Base-by-base conservation (phyloP, 495 filamentous ascomycete genomes). In the Trichoderma asperelloides region DNA sequence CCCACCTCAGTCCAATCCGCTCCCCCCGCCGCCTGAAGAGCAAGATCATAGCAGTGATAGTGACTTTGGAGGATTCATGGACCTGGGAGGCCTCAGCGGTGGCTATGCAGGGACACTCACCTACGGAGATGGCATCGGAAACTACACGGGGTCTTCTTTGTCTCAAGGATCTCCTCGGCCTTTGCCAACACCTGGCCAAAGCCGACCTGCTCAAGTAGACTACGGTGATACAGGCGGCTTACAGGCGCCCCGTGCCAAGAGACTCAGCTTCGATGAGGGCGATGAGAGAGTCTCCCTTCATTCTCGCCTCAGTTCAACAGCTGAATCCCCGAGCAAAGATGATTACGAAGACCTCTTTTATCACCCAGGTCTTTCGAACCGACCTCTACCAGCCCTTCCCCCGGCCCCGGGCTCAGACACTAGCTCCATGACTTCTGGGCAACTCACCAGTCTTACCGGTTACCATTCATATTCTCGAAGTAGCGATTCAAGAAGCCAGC, bases 241-340 rank as follows among this genome's bases (percentile, higher is more conserved):
- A 23, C 84, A 91, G 23, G 85, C 90, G 66, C 93, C 93, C 21
- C 82, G 81, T 60, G 81, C 81, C 0, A 85, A 88, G 68, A 78
- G 92, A 65, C 80, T 94, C 72, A 97, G 94, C 74, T 98, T 94
- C 71, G 95, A 98, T 72, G 93, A 97, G 74, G 95, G 91, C 0
- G 95, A 97, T 72, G 95, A 98, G 70, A 79, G 72, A 69, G 90
- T 73, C 70, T 83, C 68, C 65, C 76, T 79, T 70, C 79, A 76
- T 74, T 85, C 71, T 70, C 81, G 68, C 72, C 81, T 69, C 76
- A 87, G 72, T 78, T 80, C 75, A 70, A 88, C 82, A 69, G 33
- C 33, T 37, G 84, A 86, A n/a, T 84, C 81, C 45, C 78, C 82
- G 23, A 70, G 75, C 27, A 80, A 85, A 64, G 90, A 90, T 51